Evolutionary conservation across 1,284 basidiomycete genomes (phyloP), one percentile per base, ranked within the genome.

Genomic region (Coniferiporia weirii): DNA sequence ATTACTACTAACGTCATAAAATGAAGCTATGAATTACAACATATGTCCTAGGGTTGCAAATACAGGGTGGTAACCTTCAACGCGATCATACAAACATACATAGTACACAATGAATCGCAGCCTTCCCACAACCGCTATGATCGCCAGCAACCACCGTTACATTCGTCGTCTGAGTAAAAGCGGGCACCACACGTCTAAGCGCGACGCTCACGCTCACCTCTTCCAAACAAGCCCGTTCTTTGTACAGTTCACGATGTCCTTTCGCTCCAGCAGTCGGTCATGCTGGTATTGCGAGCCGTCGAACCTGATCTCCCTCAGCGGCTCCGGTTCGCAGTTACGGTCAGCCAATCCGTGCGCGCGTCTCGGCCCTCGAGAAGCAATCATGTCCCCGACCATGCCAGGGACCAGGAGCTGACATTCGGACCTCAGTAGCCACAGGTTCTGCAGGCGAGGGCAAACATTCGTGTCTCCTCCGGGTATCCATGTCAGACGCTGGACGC

Each of bases 201-300:
- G 27, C 27, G 27, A 27, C 5, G 27, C 27, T 27, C 27, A 27
- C 27, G 20, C n/a, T 40, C 50, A 58, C 50, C 56, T 51, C 45
- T 58, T 58, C 56, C 48, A 58, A 4, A 46, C 54, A 5, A 60
- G 40, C 6, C 58, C 58, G 49, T 51, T 56, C 20, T 47, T 27
- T 17, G 56, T 60, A 38, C 51, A 45, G 19, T 15, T 20, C 19
- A 22, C 32, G 20, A 60, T 45, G 20, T 36, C 50, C 4, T 20
- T 17, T 19, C 46, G 46, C 6, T 22, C 3, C 19, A 44, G 40
- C 27, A 60, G 38, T 22, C 44, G 32, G n/a, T 51, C 43, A 27
- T 60, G 59, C 27, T 60, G 59, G n/a, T 15, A 22, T 34, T 50
- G 44, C 19, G 54, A 45, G 20, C 59, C 59, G 47, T 60, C 59